Evolutionary conservation across 2,329 filamentous ascomycete species (phyloP), one percentile per base, ranked within the genome.

Genomic region (Beauveria australis): DNA sequence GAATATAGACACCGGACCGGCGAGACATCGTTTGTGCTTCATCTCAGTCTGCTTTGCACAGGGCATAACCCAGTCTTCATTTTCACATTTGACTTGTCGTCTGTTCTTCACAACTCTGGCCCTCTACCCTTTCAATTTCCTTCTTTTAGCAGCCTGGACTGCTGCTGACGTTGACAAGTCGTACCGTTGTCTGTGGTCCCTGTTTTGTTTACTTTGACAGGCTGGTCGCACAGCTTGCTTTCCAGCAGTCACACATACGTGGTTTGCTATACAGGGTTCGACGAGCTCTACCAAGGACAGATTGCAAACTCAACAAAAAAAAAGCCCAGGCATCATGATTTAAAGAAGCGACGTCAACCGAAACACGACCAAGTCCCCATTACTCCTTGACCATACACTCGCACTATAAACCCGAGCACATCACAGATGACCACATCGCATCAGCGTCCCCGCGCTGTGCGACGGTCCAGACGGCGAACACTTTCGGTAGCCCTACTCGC

Each of bases 1-100:
- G 57, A 24, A 51, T 58, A 52, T 53, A 53, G 47, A 59, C 22
- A 28, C 40, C 55, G 33, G 46, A 44, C 46, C 33, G 37, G 55
- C 47, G 33, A 59, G 55, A 59, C 55, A 43, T 10, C 8, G 9
- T 3, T 59, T 30, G 46, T 51, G 55, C 55, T 40, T 59, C 33
- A 44, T 30, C 51, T 59, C 47, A 30, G 46, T n/a, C 44, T 30
- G 33, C 54, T 33, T 22, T 41, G 28, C 43, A 52, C 24, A 18
- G 9, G 41, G 26, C 26, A 7, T 33, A 44, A n/a, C 10, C n/a
- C 26, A 43, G 47, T 30, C 10, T 19, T 24, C 37, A n/a, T 18
- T 24, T 6, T 18, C 33, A 51, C 47, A 24, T 47, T 59, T 43
- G 33, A 28, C n/a, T 51, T 30, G 4, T 28, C 16, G 51, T 24